Evolutionary conservation across 306 rosid genomes (phyloP).

Genomic region (Comarum palustre): DNA sequence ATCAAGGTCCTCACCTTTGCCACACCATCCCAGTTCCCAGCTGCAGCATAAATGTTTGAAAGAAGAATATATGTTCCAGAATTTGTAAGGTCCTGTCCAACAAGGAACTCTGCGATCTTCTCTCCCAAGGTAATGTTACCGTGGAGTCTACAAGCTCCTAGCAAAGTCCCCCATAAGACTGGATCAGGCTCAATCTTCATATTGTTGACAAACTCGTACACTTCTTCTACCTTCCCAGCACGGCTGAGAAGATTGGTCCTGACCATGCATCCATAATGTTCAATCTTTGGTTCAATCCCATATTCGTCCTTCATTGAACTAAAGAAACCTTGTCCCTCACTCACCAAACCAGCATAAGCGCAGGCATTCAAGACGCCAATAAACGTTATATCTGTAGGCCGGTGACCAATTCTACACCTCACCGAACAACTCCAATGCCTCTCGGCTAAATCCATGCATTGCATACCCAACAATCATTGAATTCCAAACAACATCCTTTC

Average conservation of each 20-base stretch:
- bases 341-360: constrained; percentile 64
- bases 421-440: constrained; percentile 56
- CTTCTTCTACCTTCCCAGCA: constrained; percentile 66
- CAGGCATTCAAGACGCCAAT: constrained; percentile 66
- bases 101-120: constrained; percentile 62
- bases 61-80: constrained; percentile 79
- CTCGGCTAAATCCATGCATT: constrained; percentile 60
- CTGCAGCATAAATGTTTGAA: constrained; percentile 69
- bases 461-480: constrained; percentile 73
- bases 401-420: constrained; percentile 40
- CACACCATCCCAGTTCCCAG: constrained; percentile 71
- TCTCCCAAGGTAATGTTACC: constrained; percentile 55
- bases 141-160: constrained; percentile 77
- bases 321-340: constrained; percentile 54
- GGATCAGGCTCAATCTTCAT: constrained; percentile 68
- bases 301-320: constrained; percentile 51
- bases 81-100: constrained; percentile 52
- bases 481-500: constrained; percentile 71
- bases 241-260: constrained; percentile 83
- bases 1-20: constrained; percentile 65
- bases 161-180: constrained; percentile 74
- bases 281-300: constrained; percentile 53
- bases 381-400: constrained; percentile 58
- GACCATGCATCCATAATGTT: constrained; percentile 79
- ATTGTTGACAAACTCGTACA: constrained; percentile 54